phyloP scores from a whole-genome alignment of 768 basidiomycete species.

The Lactarius akahatsu region DNA sequence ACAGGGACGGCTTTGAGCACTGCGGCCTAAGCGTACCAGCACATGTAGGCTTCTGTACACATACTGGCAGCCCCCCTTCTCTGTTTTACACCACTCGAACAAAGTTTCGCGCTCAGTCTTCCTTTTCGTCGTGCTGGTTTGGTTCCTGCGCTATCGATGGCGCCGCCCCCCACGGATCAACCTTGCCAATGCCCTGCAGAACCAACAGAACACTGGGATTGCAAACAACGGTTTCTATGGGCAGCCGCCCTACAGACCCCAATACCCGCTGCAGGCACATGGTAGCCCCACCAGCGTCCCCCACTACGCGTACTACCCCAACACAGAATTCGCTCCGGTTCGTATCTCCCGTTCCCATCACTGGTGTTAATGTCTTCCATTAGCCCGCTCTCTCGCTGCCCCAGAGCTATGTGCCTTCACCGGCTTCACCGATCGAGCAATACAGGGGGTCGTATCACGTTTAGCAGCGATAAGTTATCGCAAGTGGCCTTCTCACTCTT shows the following conservation, averaged over 20 bases:
- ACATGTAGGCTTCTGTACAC: not conserved
- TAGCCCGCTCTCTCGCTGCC: not conserved
- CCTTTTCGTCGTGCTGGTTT: not conserved
- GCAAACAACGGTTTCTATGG: not conserved
- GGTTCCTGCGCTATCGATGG: not conserved
- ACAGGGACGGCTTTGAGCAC: not conserved
- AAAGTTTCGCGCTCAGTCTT: not conserved
- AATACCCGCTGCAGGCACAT: conserved; percentile 14
- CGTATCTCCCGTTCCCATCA: not conserved
- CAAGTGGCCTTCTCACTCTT: not conserved
- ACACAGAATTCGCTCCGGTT: conserved; percentile 11
- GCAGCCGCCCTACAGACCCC: not conserved
- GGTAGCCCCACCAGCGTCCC: no score
- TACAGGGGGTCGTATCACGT: not conserved
- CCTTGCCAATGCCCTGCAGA: not conserved
- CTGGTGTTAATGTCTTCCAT: not conserved
- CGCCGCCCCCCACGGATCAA: conserved; percentile 1
- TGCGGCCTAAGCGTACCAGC: conserved; percentile 2
- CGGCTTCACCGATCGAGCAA: not conserved
- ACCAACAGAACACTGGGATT: not conserved
- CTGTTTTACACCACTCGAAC: not conserved
- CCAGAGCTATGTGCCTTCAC: conserved; percentile 1
- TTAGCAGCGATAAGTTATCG: not conserved
- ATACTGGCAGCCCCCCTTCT: not conserved
- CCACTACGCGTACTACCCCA: not conserved